Base-by-base conservation (phyloP, 345 rosid species). In the Eucalyptus polybractea region DNA sequence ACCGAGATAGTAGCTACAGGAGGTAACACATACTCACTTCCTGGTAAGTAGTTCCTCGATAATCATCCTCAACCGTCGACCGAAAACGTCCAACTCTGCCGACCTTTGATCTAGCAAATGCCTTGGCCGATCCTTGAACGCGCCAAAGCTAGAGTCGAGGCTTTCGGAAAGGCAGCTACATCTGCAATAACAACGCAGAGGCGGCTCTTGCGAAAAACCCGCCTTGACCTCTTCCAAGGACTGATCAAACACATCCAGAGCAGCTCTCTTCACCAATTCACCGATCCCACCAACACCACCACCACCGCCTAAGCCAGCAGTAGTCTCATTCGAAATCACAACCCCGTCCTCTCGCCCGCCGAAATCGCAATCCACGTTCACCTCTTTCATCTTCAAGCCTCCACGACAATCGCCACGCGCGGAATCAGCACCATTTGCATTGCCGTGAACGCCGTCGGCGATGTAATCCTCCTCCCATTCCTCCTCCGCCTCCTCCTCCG, bases 21-120 rank as follows among this genome's bases (percentile, higher is more conserved):
- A 21, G 44, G 86, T 24, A 86, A 40, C 44, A 10, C 27, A 50
- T 12, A 44, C 53, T 90, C 50, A 91, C 56, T 80, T 83, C 80
- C 81, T 44, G 86, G 80, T 83, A 83, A 91, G 80, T 88, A 92
- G 91, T 86, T 90, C 87, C 87, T 93, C 92, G 2, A 92, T 89
- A 65, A 91, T 91, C 90, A 92, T 87, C 93, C 94, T 93, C 90
- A 93, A 49, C 14, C 94, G 89, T 54, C 88, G 87, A 7, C 88
- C 87, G n/a, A 92, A 87, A 51, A 88, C 90, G 49, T 93, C 93
- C 62, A 90, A 40, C 90, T 93, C 94, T 2, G 93, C 93, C 21
- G 89, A 87, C 45, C 88, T 88, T 87, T 92, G 94, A 89, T 90
- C 90, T 83, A 37, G 47, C 27, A 76, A 76, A 37, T 58, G 88